phyloP scores from a whole-genome alignment of 176 grass and related monocot species.

The Guadua angustifolia region DNA sequence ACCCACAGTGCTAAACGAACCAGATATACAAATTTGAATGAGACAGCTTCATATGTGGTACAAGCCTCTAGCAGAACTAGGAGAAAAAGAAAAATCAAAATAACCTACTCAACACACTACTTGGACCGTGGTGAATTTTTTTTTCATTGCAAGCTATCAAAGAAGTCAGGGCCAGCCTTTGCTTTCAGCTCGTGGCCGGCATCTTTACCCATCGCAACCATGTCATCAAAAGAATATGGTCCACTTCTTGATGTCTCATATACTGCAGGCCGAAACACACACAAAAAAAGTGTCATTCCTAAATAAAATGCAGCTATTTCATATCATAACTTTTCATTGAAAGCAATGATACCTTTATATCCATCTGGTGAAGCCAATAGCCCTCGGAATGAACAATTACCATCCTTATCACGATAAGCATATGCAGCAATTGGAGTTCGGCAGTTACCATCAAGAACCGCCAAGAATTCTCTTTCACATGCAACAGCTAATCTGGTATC shows the following conservation, averaged over 20 bases:
- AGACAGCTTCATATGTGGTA: slow-evolving; percentile 31
- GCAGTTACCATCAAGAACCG: slow-evolving; percentile 92
- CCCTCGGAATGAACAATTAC: slow-evolving; percentile 82
- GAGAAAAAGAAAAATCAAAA: slow-evolving; percentile 18
- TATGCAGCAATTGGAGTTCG: slow-evolving; percentile 93
- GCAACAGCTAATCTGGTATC: slow-evolving; percentile 95
- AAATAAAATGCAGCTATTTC: not conserved
- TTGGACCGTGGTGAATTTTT: not conserved
- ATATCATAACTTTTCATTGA: not conserved
- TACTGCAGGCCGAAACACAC: slow-evolving; percentile 48
- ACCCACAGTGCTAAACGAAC: slow-evolving; percentile 37
- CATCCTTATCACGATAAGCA: slow-evolving; percentile 67
- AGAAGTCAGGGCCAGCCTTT: slow-evolving; percentile 81
- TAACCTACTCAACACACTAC: slow-evolving; percentile 25
- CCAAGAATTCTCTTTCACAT: slow-evolving; percentile 91
- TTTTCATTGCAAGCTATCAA: slow-evolving; percentile 65
- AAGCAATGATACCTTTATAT: slow-evolving; percentile 60
- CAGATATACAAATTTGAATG: slow-evolving; percentile 31
- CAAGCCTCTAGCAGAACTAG: slow-evolving; percentile 41
- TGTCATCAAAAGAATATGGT: slow-evolving; percentile 64
- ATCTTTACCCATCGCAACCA: slow-evolving; percentile 92
- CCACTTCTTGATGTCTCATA: slow-evolving; percentile 88
- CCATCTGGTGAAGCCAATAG: slow-evolving; percentile 93
- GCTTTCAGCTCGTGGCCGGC: slow-evolving; percentile 85
- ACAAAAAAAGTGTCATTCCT: not conserved